Base-by-base conservation (phyloP, 2,329 filamentous ascomycete species). In the Botryosphaeria dothidea region DNA sequence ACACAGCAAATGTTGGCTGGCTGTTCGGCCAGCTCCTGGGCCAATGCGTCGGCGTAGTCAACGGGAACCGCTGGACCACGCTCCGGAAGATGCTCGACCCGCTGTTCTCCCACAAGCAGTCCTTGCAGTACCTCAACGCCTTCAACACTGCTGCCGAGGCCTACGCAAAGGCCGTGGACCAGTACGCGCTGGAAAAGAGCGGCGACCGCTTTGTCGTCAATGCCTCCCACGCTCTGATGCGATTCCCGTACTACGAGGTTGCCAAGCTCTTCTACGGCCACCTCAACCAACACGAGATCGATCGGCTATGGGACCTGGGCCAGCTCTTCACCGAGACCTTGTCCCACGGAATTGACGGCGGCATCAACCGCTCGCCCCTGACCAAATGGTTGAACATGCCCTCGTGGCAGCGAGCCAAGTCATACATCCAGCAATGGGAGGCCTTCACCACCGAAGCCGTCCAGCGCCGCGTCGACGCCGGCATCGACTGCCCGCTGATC, bases 11-110 rank as follows among this genome's bases (percentile, higher is more conserved):
- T 21, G 36, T 25, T 3, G 65, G 65, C 34, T 66, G 65, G 65
- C 31, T 61, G 7, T 54, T 66, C 46, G 38, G 49, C 41, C 52
- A 66, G 19, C 27, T 66, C 17, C 25, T 66, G 21, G 65, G 65
- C n/a, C 34, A 64, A 3, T 46, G 43, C 25, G 57, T 62, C 52
- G 65, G 65, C 52, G 17, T 66, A 3, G 45, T 64, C 43, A 66
- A 64, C 48, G 62, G 65, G 2, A 48, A 34, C 6, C 56, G 65
- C 31, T 66, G 65, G 65, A 45, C 31, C 13, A 52, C 21, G 19
- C 23, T 66, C n/a, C 51, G 65, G 11, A 58, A 49, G 4, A 36
- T 23, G 3, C 49, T 66, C 7, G 52, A 52, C 21, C 61, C 58
- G 9, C 15, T 51, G n/a, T 61, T 66, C 49, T 52, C 65, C 21